Base-by-base conservation (phyloP, 2,329 filamentous ascomycete genomes). In the Helminthosporium solani region DNA sequence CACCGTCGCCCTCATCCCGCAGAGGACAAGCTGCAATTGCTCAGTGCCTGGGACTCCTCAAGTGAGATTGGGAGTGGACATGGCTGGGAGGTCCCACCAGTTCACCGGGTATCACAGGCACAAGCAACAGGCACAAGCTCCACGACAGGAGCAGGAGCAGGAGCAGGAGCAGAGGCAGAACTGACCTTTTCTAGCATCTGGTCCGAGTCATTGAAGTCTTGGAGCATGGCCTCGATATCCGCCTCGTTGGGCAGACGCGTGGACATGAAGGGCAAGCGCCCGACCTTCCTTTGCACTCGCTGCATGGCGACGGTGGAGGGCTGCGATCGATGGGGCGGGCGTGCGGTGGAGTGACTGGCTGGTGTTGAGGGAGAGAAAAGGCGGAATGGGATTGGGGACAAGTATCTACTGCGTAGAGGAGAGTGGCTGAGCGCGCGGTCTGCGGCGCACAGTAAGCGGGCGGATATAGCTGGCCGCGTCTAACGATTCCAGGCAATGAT, bases 131-230 rank as follows among this genome's bases (percentile, higher is more conserved):
- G 16, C 35, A 45, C 37, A 39, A 30, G 43, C 41, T 15, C 50
- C 28, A 4, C 28, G 19, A 37, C 35, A 33, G 38, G 9, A 31
- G 5, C 7, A 12, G 14, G 5, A 31, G 14, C 28, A 31, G 9
- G 35, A 9, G 14, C 35, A 38, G 27, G 23, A 25, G 6, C 30
- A 44, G 33, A n/a, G 46, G 23, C 36, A 44, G 35, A 23, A 60
- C 73, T 47, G 74, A 90, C 88, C 77, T 83, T 84, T 54, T 81
- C 78, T 53, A 94, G 77, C 64, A 91, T 80, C 56, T 81, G 81
- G 67, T 94, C 87, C 20, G 85, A 86, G 68, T 91, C 85, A 57
- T 90, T 86, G 64, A 42, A 42, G 33, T 94, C 88, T 58, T 82
- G 85, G 46, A 95, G 74, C 43, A 94, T 76, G 35, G 85, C 79